Percentiles rank a stretch among this genome's conserved stretches.
Conservation (phyloP, 163 green algal genomes). For the Picocystis sp. region DNA sequence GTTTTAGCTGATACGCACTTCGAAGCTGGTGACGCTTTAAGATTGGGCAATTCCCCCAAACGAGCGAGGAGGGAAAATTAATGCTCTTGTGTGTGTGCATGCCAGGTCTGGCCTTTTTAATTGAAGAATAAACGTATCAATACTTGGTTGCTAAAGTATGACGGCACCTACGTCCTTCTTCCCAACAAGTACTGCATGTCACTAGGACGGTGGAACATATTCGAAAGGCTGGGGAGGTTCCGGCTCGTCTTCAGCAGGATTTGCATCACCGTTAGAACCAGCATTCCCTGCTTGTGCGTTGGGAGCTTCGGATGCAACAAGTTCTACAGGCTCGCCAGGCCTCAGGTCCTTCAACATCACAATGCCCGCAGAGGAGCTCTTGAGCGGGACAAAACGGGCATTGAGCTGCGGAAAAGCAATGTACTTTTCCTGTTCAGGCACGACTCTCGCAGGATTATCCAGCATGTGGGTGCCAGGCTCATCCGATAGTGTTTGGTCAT, state of each 20-base stretch:
- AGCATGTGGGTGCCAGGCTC: slow-evolving; percentile 30
- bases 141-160: no score
- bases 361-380: slow-evolving; percentile 24
- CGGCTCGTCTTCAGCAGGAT: slow-evolving; percentile 16
- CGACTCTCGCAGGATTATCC: slow-evolving; percentile 71
- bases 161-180: no score
- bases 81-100: no score
- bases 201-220: slow-evolving; percentile 10
- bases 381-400: slow-evolving; percentile 38
- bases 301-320: not conserved
- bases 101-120: no score
- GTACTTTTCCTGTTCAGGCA: slow-evolving; percentile 62
- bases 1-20: no score
- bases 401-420: slow-evolving; percentile 31
- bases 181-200: no score
- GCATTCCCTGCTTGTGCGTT: not conserved
- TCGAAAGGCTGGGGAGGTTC: slow-evolving; percentile 18
- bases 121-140: no score
- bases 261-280: slow-evolving; percentile 24
- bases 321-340: slow-evolving; percentile 10
- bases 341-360: slow-evolving; percentile 31
- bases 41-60: no score
- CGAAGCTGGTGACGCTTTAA: no score
- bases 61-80: no score
- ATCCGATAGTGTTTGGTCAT: slow-evolving; percentile 11